Conservation (phyloP, 179 eudicot genomes). For the Corrigiola litoralis region DNA sequence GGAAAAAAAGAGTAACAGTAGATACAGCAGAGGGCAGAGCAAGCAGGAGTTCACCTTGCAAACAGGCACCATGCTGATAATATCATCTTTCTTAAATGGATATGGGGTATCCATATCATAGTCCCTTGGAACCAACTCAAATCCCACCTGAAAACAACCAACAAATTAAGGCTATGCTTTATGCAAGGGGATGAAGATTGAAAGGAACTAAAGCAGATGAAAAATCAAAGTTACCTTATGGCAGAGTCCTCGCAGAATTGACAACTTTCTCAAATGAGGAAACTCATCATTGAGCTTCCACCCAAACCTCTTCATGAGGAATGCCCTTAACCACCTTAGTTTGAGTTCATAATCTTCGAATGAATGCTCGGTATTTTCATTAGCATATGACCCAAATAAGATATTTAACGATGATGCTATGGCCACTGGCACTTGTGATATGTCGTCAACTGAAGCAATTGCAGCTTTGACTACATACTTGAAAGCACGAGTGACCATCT, state of each 20-base stretch:
- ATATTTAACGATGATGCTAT: constrained; percentile 72
- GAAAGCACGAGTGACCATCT: constrained; percentile 96
- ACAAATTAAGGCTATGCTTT: not conserved
- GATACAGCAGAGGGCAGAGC: not conserved
- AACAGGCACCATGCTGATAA: constrained; percentile 81
- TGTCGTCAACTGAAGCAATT: constrained; percentile 63
- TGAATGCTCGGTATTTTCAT: constrained; percentile 26
- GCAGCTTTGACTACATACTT: constrained; percentile 87
- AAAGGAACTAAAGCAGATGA: not conserved
- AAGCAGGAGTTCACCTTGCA: constrained; percentile 61
- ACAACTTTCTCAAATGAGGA: constrained; percentile 62
- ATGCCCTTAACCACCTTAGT: constrained; percentile 62
- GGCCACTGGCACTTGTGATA: constrained; percentile 53
- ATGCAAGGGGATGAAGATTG: not conserved
- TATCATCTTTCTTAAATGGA: constrained; percentile 75
- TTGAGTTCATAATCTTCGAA: constrained; percentile 49
- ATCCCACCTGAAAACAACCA: constrained; percentile 58
- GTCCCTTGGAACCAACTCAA: constrained; percentile 90
- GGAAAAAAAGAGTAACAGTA: not conserved
- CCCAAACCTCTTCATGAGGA: constrained; percentile 63
- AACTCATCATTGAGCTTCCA: constrained; percentile 81
- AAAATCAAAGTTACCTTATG: constrained; percentile 54
- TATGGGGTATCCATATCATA: constrained; percentile 71
- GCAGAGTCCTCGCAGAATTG: constrained; percentile 89
- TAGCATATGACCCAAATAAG: constrained; percentile 50